phyloP scores from a whole-genome alignment of 768 basidiomycete genomes.

The Ramaria rubella region DNA sequence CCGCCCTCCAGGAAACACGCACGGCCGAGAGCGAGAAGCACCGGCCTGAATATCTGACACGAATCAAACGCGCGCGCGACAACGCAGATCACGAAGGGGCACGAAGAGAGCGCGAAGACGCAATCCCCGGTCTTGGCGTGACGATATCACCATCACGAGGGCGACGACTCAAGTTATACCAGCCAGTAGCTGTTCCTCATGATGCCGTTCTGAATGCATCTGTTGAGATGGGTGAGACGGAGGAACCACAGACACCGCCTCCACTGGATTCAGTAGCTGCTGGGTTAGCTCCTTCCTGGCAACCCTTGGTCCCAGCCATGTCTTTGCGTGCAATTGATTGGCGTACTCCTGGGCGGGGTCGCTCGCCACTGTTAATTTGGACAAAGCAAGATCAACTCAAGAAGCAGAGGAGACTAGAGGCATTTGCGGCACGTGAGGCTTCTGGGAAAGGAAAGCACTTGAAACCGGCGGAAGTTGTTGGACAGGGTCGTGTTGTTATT shows the following conservation, averaged over 20 bases:
- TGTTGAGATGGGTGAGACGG: background rate
- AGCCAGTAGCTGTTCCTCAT: conserved; percentile 21
- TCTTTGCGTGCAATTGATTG: conserved; percentile 8
- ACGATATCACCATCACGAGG: conserved; percentile 68
- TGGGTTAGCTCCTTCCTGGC: background rate
- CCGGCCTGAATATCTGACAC: conserved; percentile 61
- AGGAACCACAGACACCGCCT: conserved; percentile 4
- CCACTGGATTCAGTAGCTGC: background rate
- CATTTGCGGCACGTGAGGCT: conserved; percentile 41
- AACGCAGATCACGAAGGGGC: conserved; percentile 12
- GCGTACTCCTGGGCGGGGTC: conserved; percentile 1
- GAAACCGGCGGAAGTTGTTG: conserved; percentile 58
- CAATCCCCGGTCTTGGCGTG: conserved; percentile 42
- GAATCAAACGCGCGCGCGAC: conserved; percentile 28
- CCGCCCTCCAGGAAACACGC: background rate
- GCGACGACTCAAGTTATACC: conserved; percentile 65
- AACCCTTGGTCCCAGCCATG: background rate
- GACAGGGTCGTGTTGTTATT: conserved; percentile 64
- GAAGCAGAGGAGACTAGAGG: conserved; percentile 62
- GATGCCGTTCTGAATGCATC: background rate
- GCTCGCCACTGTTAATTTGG: conserved; percentile 16
- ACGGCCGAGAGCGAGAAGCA: conserved; percentile 37
- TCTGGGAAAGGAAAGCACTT: conserved; percentile 36
- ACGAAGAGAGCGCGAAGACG: conserved; percentile 15
- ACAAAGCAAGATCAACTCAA: conserved; percentile 49